Conservation (phyloP, 2,329 filamentous ascomycete species). For the Fusarium citri region DNA sequence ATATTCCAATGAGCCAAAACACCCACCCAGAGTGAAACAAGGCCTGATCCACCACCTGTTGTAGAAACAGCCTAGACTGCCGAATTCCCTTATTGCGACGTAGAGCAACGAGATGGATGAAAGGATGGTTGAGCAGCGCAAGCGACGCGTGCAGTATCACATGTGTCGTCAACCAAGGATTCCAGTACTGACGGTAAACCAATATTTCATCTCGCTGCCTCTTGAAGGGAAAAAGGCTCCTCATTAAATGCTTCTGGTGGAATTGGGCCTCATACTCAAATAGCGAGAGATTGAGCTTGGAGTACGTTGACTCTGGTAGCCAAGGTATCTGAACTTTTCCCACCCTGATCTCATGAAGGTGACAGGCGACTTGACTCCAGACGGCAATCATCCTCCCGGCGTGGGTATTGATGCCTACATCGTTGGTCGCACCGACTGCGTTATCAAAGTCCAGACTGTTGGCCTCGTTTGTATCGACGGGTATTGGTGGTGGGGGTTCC, state of each 20-base stretch:
- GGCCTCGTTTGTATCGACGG: not conserved
- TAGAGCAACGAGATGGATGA: slow-evolving; percentile 10
- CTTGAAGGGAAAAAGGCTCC: slow-evolving; percentile 12
- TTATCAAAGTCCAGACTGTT: slow-evolving; percentile 9
- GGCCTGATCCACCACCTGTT: slow-evolving; percentile 18
- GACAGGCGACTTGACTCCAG: slow-evolving; percentile 5
- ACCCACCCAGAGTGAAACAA: slow-evolving; percentile 19
- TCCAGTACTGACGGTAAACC: slow-evolving; percentile 3
- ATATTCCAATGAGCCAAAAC: slow-evolving; percentile 21
- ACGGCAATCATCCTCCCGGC: not conserved
- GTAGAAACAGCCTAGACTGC: slow-evolving; percentile 6
- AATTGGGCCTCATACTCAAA: slow-evolving; percentile 22
- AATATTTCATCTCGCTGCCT: not conserved
- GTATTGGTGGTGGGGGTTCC: slow-evolving; percentile 4
- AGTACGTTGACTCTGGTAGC: slow-evolving; percentile 14
- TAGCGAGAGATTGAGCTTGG: slow-evolving; percentile 6
- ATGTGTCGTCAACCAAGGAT: slow-evolving; percentile 17
- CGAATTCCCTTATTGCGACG: slow-evolving; percentile 2
- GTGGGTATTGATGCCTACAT: slow-evolving; percentile 5
- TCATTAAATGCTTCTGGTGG: slow-evolving; percentile 16
- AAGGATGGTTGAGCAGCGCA: slow-evolving; percentile 12
- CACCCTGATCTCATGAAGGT: slow-evolving; percentile 2
- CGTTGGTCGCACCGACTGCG: not conserved
- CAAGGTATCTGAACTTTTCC: slow-evolving; percentile 9
- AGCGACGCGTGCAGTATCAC: slow-evolving; percentile 13